Evolutionary conservation across 192 early-diverging fungal species (phyloP), one percentile per base, ranked within the genome.

Genomic region (Rhizophagus clarus): DNA sequence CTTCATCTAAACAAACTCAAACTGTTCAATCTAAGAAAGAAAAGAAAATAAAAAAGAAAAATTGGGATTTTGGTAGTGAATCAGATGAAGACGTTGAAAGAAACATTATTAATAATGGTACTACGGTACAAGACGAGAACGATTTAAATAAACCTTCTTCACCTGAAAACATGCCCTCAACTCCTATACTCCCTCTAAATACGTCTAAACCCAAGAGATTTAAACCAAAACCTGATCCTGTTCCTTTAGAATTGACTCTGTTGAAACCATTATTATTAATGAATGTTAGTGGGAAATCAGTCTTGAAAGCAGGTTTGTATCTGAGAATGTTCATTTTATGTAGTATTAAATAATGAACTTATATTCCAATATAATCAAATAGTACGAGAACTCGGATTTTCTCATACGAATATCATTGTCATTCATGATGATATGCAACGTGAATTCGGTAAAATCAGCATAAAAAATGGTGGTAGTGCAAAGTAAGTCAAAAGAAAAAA

Each of bases 391-490:
- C 79, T 90, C 11, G 66, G 79, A 20, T 82, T 93, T 10, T 61
- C 82, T 1, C 40, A 77, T 0, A 77, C 79, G 10, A 81, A 93
- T 49, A 71, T 92, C 1, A 83, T 92, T 61, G 85, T 95, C 1
- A 81, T 94, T 5, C 94, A 95, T 80, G 94, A 95, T 69, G 94
- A 95, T 79, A 81, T 95, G 81, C 87, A 94, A 66, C 87, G 91
- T 20, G 86, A 87, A n/a, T 72, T 93, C 10, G 92, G 90, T 17
- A 88, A 88, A 72, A 47, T 93, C 1, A 87, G 89, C 10, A 73
- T 89, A 32, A 95, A 95, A 71, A 61, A 37, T 3, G 81, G 81
- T 7, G 94, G 94, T 1, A 91, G 90, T 63, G 89, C 91, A 20
- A 91, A 89, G 86, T 87, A 83, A 83, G 71, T 72, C 22, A 20